Base-by-base conservation (phyloP, 2,329 filamentous ascomycete genomes). In the Uncinocarpus reesii region DNA sequence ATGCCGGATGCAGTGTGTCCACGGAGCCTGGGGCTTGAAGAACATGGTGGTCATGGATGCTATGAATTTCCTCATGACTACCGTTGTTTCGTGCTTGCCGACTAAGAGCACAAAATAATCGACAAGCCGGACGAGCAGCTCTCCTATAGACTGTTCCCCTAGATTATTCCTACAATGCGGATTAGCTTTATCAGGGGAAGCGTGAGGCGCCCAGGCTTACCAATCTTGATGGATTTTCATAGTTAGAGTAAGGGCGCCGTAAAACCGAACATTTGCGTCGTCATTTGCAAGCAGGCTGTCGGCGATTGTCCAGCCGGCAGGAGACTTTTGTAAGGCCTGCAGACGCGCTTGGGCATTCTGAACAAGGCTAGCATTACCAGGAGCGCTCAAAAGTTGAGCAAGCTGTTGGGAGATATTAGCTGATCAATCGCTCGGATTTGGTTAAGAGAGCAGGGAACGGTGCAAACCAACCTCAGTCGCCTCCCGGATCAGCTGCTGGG, bases 181-280 rank as follows among this genome's bases (percentile, higher is more conserved):
- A 53, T 56, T 56, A 57, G 53, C 16, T 11, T 31, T 29, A n/a
- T 20, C 20, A 29, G 38, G 41, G 13, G 11, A 35, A 55, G 26
- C 11, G 8, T 20, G 21, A 15, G 5, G 24, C 5, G 7, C 2
- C 6, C 23, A 18, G 5, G n/a, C 26, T 48, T 32, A 84, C 83
- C 81, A 86, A 61, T 92, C 86, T n/a, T 82, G 83, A 62, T 96
- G 95, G 50, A 96, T 78, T 68, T 96, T 98, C 58, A 96, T 80
- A 43, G 87, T 93, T 56, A 95, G 83, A 0, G 90, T 96, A 51
- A 95, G 74, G 24, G 89, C 90, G 11, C 87, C 92, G 62, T 94
- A 95, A 67, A 96, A 96, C 55, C 84, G 83, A 56, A 92, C 79
- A 58, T 89, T 83, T 52, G 84, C 77, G 56, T 86, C 80, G 18